Base-by-base conservation (phyloP, 768 basidiomycete genomes). In the Xerocomus potaroensis region DNA sequence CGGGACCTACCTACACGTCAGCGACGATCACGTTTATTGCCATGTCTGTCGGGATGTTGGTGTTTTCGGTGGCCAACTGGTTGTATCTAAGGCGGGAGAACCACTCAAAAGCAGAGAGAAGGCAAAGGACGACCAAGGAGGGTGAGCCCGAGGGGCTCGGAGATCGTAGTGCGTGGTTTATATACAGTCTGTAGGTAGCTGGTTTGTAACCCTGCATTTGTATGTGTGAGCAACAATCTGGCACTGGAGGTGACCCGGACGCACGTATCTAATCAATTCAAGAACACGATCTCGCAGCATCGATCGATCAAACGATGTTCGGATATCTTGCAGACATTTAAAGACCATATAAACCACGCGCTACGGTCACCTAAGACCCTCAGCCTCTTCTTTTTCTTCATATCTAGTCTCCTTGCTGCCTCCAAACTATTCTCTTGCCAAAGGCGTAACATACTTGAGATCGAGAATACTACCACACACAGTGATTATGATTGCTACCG, bases 91-190 rank as follows among this genome's bases (percentile, higher is more conserved):
- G 45, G 52, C 50, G 59, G 36, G 64, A 77, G 63, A 80, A 80
- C 54, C 66, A 57, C 50, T 67, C 66, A 58, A 81, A 81, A 61
- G 66, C 59, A 6, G 49, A 39, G 39, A 65, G 60, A 37, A 69
- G 78, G 45, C 58, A 51, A 22, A 63, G 30, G 8, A 62, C 59
- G 44, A 42, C 41, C 5, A 64, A 64, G 36, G 60, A 58, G 7
- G 64, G 74, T 8, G 80, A 80, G 54, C 53, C 57, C 2, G 57
- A 63, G 1, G 68, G 64, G 1, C 58, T 78, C 24, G 78, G 79
- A 5, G 78, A 81, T 56, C 60, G 59, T 43, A 76, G 74, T 43
- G 78, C 77, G 5, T 80, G 79, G 78, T 81, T 77, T 51, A 59
- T 70, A 19, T 80, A 80, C 50, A 75, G 58, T 18, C 48, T 79